phyloP scores from a whole-genome alignment of 1,284 basidiomycete species.

The Grifola frondosa region DNA sequence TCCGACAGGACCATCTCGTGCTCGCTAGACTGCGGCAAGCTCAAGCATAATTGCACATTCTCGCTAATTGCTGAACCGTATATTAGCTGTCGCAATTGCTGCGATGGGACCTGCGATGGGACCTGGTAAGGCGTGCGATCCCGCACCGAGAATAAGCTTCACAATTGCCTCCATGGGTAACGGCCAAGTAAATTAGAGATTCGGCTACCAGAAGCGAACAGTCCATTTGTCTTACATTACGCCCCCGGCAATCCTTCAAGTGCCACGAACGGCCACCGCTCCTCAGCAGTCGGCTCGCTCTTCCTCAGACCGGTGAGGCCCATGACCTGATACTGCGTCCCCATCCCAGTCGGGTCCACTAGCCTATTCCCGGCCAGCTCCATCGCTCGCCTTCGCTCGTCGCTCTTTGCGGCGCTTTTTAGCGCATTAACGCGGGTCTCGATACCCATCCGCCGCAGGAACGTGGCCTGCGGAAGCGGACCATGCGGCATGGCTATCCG shows the following conservation, averaged over 20 bases:
- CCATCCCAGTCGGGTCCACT: constrained; percentile 67
- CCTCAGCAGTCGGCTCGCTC: constrained; percentile 14
- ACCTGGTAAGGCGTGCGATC: too few relatives aligned
- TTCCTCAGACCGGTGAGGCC: constrained; percentile 41
- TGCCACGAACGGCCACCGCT: constrained; percentile 35
- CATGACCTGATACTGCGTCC: constrained; percentile 62
- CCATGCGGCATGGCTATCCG: constrained; percentile 43
- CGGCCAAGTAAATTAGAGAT: too few relatives aligned
- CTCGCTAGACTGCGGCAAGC: too few relatives aligned
- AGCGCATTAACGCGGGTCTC: constrained; percentile 51
- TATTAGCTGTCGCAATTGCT: too few relatives aligned
- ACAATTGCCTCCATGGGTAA: too few relatives aligned
- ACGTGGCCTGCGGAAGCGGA: constrained; percentile 58
- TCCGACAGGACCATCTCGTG: too few relatives aligned
- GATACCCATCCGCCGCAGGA: constrained; percentile 61
- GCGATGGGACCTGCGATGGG: too few relatives aligned
- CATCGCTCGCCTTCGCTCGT: constrained; percentile 45
- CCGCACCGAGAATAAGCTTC: too few relatives aligned
- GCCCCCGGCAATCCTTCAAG: not conserved
- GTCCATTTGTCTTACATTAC: too few relatives aligned
- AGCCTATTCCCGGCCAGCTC: constrained; percentile 50
- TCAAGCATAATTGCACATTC: too few relatives aligned
- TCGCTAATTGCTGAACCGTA: too few relatives aligned
- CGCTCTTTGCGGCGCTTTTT: constrained; percentile 42
- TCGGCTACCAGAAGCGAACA: too few relatives aligned